Evolutionary conservation across 106 monocot species (phyloP).

Genomic region (Amphibolis antarctica): DNA sequence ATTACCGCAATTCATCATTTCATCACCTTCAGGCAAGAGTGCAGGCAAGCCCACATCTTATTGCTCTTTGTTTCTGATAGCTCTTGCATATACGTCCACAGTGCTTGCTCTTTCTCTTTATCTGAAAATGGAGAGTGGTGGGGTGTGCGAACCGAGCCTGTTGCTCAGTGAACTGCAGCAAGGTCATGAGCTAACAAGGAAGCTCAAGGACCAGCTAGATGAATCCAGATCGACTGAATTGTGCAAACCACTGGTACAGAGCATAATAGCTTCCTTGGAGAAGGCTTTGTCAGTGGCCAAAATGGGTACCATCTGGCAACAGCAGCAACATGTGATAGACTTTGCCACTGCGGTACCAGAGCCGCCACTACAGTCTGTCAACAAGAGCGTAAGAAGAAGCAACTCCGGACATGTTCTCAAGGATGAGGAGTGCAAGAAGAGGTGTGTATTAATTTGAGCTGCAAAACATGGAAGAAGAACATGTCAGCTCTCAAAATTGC

Average conservation of each 20-base stretch:
- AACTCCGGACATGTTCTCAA: conserved; percentile 3
- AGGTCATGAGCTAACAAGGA: conserved; percentile 12
- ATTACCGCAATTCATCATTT: neutral
- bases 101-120: neutral
- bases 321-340: neutral
- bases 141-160: neutral
- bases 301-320: neutral
- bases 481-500: neutral
- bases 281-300: conserved; percentile 20
- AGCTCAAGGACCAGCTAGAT: conserved; percentile 24
- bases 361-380: conserved; percentile 13
- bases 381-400: conserved; percentile 10
- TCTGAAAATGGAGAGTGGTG: conserved; percentile 9
- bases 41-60: neutral
- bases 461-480: neutral
- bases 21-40: neutral
- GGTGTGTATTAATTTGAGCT: conserved; percentile 21
- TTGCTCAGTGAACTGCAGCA: conserved; percentile 7
- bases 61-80: too few relatives aligned
- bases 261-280: conserved; percentile 6
- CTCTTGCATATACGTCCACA: neutral
- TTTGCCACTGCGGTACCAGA: neutral
- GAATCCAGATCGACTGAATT: neutral
- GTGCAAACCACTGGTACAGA: conserved; percentile 8
- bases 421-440: conserved; percentile 42